Evolutionary conservation across 192 early-diverging fungal genomes (phyloP).

Genomic region (Mortierella hygrophila): DNA sequence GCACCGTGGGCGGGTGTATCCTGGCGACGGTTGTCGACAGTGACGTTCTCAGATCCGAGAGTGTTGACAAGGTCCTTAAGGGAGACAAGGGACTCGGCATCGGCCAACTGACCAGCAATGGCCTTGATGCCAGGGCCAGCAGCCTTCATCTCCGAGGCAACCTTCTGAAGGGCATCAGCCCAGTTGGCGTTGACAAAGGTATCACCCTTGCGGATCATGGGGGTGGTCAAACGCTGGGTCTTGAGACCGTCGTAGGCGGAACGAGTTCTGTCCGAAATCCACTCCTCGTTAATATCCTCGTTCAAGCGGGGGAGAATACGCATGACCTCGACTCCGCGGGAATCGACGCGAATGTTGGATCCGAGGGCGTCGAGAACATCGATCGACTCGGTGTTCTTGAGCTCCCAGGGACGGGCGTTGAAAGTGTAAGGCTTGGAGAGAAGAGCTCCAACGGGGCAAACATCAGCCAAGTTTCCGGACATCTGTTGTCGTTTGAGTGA

Average conservation of each 20-base stretch:
- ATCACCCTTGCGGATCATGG: slow-evolving; percentile 87
- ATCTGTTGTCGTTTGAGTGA: slow-evolving; percentile 57
- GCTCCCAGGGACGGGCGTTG: slow-evolving; percentile 95
- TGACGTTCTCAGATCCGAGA: slow-evolving; percentile 87
- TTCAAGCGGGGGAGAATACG: slow-evolving; percentile 95
- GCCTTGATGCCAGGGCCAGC: slow-evolving; percentile 79
- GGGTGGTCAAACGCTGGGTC: slow-evolving; percentile 93
- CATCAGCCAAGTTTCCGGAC: slow-evolving; percentile 97
- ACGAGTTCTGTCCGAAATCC: slow-evolving; percentile 98
- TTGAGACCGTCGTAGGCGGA: slow-evolving; percentile 96
- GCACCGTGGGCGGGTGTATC: slow-evolving; percentile 64
- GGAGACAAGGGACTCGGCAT: slow-evolving; percentile 93
- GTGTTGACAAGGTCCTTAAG: slow-evolving; percentile 96
- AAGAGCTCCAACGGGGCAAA: slow-evolving; percentile 98
- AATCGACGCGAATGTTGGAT: slow-evolving; percentile 95
- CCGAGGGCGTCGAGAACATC: slow-evolving; percentile 97
- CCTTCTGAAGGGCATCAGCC: slow-evolving; percentile 84
- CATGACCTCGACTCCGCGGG: slow-evolving; percentile 96
- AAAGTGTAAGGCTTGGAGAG: slow-evolving; percentile 98
- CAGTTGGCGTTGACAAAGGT: slow-evolving; percentile 88
- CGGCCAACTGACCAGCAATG: slow-evolving; percentile 92
- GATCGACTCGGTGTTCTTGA: slow-evolving; percentile 94
- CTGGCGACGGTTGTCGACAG: slow-evolving; percentile 74
- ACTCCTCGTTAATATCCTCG: slow-evolving; percentile 99
- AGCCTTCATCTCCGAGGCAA: slow-evolving; percentile 77